phyloP scores from a whole-genome alignment of 2,329 filamentous ascomycete species.

The Colletotrichum australisinense region DNA sequence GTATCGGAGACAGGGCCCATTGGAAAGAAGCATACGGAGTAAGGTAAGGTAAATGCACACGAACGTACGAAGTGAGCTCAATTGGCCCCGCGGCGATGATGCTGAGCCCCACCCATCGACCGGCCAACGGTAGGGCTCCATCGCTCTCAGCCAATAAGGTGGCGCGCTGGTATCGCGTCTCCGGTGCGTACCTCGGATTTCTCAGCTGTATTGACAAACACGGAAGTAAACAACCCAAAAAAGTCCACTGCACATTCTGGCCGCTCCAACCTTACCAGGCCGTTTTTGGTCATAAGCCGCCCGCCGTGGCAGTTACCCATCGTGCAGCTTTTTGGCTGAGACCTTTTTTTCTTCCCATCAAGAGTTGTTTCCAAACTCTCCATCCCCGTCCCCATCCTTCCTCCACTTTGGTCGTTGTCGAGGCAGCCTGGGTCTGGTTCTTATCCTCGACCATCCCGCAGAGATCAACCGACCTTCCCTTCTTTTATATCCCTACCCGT shows the following conservation, averaged over 20 bases:
- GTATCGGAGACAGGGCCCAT: not conserved
- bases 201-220: slow-evolving; percentile 21
- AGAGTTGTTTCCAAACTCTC: slow-evolving; percentile 20
- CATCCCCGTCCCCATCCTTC: slow-evolving; percentile 17
- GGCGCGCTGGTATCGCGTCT: slow-evolving; percentile 24
- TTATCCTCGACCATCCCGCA: slow-evolving; percentile 3
- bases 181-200: slow-evolving; percentile 22
- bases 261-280: slow-evolving; percentile 21
- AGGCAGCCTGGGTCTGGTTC: slow-evolving; percentile 26
- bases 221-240: slow-evolving; percentile 29
- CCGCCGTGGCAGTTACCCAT: slow-evolving; percentile 29
- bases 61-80: not conserved
- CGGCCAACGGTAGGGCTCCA: slow-evolving; percentile 23
- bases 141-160: slow-evolving; percentile 4
- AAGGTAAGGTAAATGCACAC: too few relatives aligned
- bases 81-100: slow-evolving; percentile 6
- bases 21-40: not conserved
- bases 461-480: slow-evolving; percentile 28
- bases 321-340: slow-evolving; percentile 18
- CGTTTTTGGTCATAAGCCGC: slow-evolving; percentile 33
- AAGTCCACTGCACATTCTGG: slow-evolving; percentile 32
- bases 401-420: slow-evolving; percentile 23
- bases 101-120: slow-evolving; percentile 11
- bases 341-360: slow-evolving; percentile 20
- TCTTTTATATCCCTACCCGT: slow-evolving; percentile 18